Conservation (phyloP, 768 basidiomycete species). For the Trametes maxima region DNA sequence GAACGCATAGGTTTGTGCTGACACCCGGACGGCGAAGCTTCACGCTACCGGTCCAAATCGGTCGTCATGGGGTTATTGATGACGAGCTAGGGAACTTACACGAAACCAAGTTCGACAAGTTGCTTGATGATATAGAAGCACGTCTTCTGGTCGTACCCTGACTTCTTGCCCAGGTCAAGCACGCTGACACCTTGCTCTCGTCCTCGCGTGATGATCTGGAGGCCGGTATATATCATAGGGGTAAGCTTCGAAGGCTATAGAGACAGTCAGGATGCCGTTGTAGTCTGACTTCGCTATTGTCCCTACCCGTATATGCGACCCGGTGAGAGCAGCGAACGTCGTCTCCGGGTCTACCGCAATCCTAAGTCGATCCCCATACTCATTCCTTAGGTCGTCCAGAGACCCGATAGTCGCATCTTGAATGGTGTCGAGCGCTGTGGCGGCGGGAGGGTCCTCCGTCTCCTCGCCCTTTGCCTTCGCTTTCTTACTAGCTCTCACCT, state of each 20-base stretch:
- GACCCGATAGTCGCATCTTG: slow-evolving; percentile 55
- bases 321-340: slow-evolving; percentile 78
- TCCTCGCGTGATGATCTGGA: slow-evolving; percentile 84
- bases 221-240: slow-evolving; percentile 80
- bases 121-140: slow-evolving; percentile 86
- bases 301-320: slow-evolving; percentile 79
- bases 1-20: slow-evolving; percentile 77
- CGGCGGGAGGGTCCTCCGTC: slow-evolving; percentile 46
- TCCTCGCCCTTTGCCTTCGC: slow-evolving; percentile 60
- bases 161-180: slow-evolving; percentile 72
- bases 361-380: slow-evolving; percentile 66
- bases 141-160: slow-evolving; percentile 87
- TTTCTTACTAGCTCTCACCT: slow-evolving; percentile 66
- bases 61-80: background rate
- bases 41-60: slow-evolving; percentile 38
- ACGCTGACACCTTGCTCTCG: slow-evolving; percentile 78
- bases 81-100: slow-evolving; percentile 49
- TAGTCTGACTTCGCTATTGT: slow-evolving; percentile 11
- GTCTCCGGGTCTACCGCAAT: slow-evolving; percentile 77
- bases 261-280: background rate
- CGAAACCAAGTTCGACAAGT: slow-evolving; percentile 68
- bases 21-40: slow-evolving; percentile 80
- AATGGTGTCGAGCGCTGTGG: slow-evolving; percentile 51
- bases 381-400: slow-evolving; percentile 55
- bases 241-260: slow-evolving; percentile 75